Evolutionary conservation across 257 asterid genomes (phyloP), one percentile per base, ranked within the genome.

Genomic region (Perilla frutescens): DNA sequence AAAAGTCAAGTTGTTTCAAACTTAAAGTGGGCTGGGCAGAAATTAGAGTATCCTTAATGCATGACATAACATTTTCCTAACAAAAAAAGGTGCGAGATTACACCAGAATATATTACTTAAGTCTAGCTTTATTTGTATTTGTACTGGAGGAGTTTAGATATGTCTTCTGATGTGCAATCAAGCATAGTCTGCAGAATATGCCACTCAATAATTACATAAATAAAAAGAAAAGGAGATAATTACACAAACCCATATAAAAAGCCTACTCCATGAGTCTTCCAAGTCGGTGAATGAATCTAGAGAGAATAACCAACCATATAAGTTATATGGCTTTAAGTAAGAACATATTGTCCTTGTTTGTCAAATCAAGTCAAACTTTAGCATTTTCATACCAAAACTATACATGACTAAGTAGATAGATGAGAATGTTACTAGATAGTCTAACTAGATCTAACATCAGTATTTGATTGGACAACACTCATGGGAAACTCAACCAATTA

Each of bases 1-100:
- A 70, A 77, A 64, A 80, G 50, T 2, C 49, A 74, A 49, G 12
- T 48, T 48, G 62, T 56, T 53, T 14, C 55, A 40, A 71, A 36
- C 45, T 71, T 59, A 45, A 64, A 54, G 58, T n/a, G n/a, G n/a
- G n/a, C n/a, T 13, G 34, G 34, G 68, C 54, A 47, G 8, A 54
- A 74, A 72, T 20, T 20, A 57, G 5, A 55, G 39, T 7, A 60
- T 66, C n/a, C 53, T 41, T 55, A 26, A 26, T 13, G 36, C 15
- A 51, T 26, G 75, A 7, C 66, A 51, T 7, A n/a, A 56, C 67
- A 59, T 41, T 64, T 65, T 64, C 36, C 51, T 34, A 40, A 8
- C 26, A 56, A 34, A 59, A 63, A 67, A 1, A 3, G 12, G 13
- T 2, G 8, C 12, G 3, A 45, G 50, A 45, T 45, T 45, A 45